Conservation (phyloP, 1,139 yeast genomes). For the Kazachstania sp. region DNA sequence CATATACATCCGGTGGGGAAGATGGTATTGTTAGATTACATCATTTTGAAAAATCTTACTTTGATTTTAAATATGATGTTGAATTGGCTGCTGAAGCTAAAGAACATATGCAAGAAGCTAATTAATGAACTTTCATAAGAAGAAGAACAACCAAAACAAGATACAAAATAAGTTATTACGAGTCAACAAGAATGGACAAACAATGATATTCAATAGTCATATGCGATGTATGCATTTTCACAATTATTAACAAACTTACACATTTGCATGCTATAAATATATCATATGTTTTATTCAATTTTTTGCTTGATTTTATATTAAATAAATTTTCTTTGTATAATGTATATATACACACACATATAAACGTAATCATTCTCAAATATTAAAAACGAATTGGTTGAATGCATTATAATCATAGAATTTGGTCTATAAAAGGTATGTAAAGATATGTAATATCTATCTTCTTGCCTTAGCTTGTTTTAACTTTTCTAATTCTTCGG, state of each 20-base stretch:
- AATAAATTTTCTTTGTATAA: too few relatives aligned
- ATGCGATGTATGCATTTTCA: too few relatives aligned
- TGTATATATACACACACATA: too few relatives aligned
- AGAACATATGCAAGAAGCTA: constrained; percentile 22
- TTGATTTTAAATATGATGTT: constrained; percentile 85
- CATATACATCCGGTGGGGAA: constrained; percentile 95
- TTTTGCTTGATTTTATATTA: too few relatives aligned
- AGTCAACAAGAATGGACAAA: too few relatives aligned
- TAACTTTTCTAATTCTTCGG: constrained; percentile 25
- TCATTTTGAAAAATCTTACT: constrained; percentile 84
- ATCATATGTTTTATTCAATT: too few relatives aligned
- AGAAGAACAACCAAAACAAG: neutral
- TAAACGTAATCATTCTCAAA: too few relatives aligned
- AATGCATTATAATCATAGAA: too few relatives aligned
- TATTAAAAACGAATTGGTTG: too few relatives aligned
- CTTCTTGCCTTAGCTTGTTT: constrained; percentile 6
- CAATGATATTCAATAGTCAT: too few relatives aligned
- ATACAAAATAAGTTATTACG: neutral
- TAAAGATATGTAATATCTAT: neutral
- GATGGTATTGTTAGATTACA: constrained; percentile 96
- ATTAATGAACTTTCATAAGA: neutral
- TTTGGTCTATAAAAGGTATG: neutral
- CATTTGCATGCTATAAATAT: too few relatives aligned
- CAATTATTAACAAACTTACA: too few relatives aligned
- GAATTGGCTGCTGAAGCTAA: constrained; percentile 63